phyloP scores from a whole-genome alignment of 306 rosid species.

The Albizia julibrissin region DNA sequence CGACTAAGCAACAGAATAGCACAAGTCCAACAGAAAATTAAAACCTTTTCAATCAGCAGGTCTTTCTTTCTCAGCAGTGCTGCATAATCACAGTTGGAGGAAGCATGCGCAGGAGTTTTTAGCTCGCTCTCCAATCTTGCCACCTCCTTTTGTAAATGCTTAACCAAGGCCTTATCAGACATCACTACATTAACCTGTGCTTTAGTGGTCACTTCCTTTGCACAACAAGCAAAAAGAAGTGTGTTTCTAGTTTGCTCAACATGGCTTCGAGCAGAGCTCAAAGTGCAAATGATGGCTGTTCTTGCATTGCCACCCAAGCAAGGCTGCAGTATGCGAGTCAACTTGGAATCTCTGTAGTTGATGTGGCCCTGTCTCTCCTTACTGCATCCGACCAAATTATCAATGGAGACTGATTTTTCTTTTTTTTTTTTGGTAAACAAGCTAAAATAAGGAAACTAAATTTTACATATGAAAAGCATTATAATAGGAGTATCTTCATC shows the following conservation, averaged over 20 bases:
- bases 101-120: conserved; percentile 64
- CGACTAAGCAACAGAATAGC: conserved; percentile 9
- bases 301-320: conserved; percentile 92
- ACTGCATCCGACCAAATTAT: conserved; percentile 49
- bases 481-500: not conserved
- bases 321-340: conserved; percentile 92
- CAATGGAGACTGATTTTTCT: conserved; percentile 2
- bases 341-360: conserved; percentile 92
- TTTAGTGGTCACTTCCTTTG: conserved; percentile 90
- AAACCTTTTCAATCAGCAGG: conserved; percentile 83
- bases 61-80: conserved; percentile 75
- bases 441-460: not conserved
- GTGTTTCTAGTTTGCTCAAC: conserved; percentile 95
- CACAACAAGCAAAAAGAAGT: conserved; percentile 92
- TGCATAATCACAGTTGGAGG: conserved; percentile 57
- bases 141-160: conserved; percentile 84
- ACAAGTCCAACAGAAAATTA: conserved; percentile 10
- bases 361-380: conserved; percentile 85
- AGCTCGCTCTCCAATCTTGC: conserved; percentile 89
- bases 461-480: not conserved
- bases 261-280: conserved; percentile 84
- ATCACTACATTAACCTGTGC: conserved; percentile 95
- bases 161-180: conserved; percentile 95
- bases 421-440: not conserved
- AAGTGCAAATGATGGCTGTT: conserved; percentile 92